Evolutionary conservation across 352 stramenopile genomes (phyloP), one percentile per base, ranked within the genome.

Genomic region (Phytophthora uliginosa): DNA sequence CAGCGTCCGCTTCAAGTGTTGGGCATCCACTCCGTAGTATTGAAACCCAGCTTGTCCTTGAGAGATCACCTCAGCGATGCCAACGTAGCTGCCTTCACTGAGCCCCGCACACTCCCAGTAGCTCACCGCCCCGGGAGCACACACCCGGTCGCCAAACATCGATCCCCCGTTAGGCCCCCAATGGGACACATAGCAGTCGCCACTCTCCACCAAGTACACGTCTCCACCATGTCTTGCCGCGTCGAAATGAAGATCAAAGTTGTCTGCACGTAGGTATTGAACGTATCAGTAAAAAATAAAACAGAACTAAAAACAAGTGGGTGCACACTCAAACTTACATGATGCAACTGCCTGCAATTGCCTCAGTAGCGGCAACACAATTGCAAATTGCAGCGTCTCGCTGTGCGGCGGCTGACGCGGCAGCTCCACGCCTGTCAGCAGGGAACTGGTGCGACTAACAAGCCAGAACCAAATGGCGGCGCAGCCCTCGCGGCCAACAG

Each of bases 61-160:
- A 4, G 59, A 58, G 24, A 83, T 65, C 31, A 86, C 52, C 22
- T 86, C 80, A 2, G 79, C 69, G 50, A 92, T 59, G 28, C 84
- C 86, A 15, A 91, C 67, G 63, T 91, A 90, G 64, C 82, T 86
- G 51, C 81, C 82, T 73, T 87, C 81, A 53, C 79, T 89, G n/a
- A 93, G 63, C 0, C 86, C 84, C 18, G 80, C 62, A 64, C 79
- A 88, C 55, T 93, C 86, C 84, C 86, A 93, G 68, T 93, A 93
- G 73, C 84, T 93, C 59, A 88, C 84, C 1, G 75, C 67, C 9
- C 69, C 51, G 0, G 60, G 63, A 13, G 59, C 31, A 73, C 85
- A 93, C 6, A 54, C 36, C n/a, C 68, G 75, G 64, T 92, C 74
- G 1, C 82, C 86, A 20, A 90, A 79, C 48, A 89, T 85, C 31